These are phyloP conservation scores for Nakazawaea wyomingensis DNA, from an alignment of 805 yeast species.

Conservation along the genomic window DNA sequence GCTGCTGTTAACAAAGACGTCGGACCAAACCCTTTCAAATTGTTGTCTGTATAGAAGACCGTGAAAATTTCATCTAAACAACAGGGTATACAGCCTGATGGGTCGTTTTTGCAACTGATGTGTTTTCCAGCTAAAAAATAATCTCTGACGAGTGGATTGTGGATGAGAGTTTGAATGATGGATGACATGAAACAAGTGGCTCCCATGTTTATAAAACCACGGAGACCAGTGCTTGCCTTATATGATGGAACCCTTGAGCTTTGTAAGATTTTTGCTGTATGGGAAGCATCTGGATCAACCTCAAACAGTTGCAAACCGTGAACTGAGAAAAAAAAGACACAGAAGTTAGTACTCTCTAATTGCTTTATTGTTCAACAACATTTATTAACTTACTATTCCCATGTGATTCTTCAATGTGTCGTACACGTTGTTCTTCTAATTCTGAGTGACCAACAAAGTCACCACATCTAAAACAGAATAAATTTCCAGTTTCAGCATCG, in stretches of 20 bases:
- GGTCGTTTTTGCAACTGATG: slow-evolving; percentile 41
- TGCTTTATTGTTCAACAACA: too few relatives aligned
- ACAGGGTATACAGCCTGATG: slow-evolving; percentile 69
- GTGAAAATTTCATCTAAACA: slow-evolving; percentile 74
- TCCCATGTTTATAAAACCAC: slow-evolving; percentile 91
- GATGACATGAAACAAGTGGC: slow-evolving; percentile 97
- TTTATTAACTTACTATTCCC: slow-evolving; percentile 16
- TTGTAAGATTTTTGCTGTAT: slow-evolving; percentile 22
- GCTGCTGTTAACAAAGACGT: slow-evolving; percentile 77
- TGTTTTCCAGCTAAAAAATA: slow-evolving; percentile 76
- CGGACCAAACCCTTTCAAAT: slow-evolving; percentile 71
- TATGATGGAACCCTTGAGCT: slow-evolving; percentile 38
- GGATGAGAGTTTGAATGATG: slow-evolving; percentile 81
- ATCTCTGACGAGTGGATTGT: slow-evolving; percentile 81
- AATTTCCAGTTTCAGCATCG: slow-evolving; percentile 59
- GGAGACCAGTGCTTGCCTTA: slow-evolving; percentile 68
- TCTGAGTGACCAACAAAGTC: slow-evolving; percentile 61
- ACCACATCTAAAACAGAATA: slow-evolving; percentile 77
- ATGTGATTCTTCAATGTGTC: slow-evolving; percentile 20
- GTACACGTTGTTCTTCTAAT: slow-evolving; percentile 46
- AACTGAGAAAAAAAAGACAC: too few relatives aligned
- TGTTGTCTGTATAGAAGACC: slow-evolving; percentile 62
- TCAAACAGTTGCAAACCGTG: slow-evolving; percentile 29
- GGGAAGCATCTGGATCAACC: slow-evolving; percentile 21
- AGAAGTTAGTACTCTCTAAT: too few relatives aligned